Base-by-base conservation (phyloP, 2,329 filamentous ascomycete species). In the Chaetomium olivaceum region DNA sequence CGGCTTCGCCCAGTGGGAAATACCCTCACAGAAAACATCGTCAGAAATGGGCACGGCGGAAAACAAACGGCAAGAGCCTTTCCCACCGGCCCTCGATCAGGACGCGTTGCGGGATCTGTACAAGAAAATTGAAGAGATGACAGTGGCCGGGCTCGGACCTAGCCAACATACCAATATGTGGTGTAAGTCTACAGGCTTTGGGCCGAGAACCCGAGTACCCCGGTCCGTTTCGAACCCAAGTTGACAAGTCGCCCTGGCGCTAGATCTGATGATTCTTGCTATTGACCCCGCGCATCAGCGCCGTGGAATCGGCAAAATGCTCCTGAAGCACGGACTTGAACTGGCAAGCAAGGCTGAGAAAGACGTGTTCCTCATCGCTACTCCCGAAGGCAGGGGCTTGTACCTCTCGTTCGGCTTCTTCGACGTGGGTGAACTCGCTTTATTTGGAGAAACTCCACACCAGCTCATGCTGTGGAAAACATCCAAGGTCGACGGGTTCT, bases 241-340 rank as follows among this genome's bases (percentile, higher is more conserved):
- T 43, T 63, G 48, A 59, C 31, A n/a, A 9, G 50, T 5, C 23
- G 11, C 51, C 4, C 25, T 46, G 57, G 58, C 14, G 5, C 39
- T 16, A 75, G 73, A 71, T 31, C 65, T 74, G 3, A 67, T 70
- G 39, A 46, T 68, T 9, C 65, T 75, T 2, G 63, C 65, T 1
- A 63, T 75, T 3, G 70, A 74, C n/a, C 72, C 73, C 0, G 16
- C 54, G 2, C 68, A 74, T n/a, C 67, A 74, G 4, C 66, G 73
- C 19, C 68, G 69, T n/a, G 74, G 74, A 2, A 65, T 73, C 14
- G 73, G 74, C 3, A 68, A 55, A 60, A 68, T 66, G 50, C 67
- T 75, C 1, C 16, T 72, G 11, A 62, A 67, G 2, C 69, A 71
- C 46, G 72, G 73, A 1, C 39, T 75, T 23, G 69, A 71, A 1